Base-by-base conservation (phyloP, 768 basidiomycete genomes). In the Holtermannia corniformis region DNA sequence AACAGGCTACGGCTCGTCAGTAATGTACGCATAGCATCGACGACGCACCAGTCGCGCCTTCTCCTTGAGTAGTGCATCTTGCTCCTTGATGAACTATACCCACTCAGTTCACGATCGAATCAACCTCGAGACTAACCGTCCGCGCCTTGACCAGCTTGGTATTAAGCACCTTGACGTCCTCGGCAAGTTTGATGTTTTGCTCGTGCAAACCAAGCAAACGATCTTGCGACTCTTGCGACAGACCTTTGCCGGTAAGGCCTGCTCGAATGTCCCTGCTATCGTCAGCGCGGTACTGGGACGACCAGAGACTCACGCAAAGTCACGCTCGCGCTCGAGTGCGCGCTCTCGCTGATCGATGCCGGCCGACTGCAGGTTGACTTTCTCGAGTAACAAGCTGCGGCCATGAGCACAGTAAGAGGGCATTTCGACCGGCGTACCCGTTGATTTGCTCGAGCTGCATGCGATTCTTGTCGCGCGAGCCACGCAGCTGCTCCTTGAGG, bases 261-360 rank as follows among this genome's bases (percentile, higher is more conserved):
- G 83, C 83, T 41, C 85, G 82, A 46, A 91, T 74, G 58, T 90
- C 86, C 51, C 88, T 89, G 56, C 11, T n/a, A 32, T 44, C 53
- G 40, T 49, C 19, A 27, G 19, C 22, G 21, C 14, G 28, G 21
- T 41, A 26, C 7, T 42, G 22, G 20, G 27, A 4, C 2, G 44
- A 26, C 7, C 0, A 32, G 21, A 49, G 28, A 52, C 45, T 47
- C 41, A 87, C 86, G 87, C 84, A 67, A 89, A 83, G 57, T 86
- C 86, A 44, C 85, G 81, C 67, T 93, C 90, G 44, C 87, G 79
- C 64, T 86, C 84, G 32, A 96, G 75, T 80, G 89, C 82, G 67
- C 76, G 81, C 67, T 95, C 93, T 48, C 91, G 77, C 61, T 91
- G 85, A 13, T 82, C 82, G 57, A 96, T 89, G n/a, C 86, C 84